Conservation (phyloP, 2,329 filamentous ascomycete genomes). For the Ramichloridium luteum region DNA sequence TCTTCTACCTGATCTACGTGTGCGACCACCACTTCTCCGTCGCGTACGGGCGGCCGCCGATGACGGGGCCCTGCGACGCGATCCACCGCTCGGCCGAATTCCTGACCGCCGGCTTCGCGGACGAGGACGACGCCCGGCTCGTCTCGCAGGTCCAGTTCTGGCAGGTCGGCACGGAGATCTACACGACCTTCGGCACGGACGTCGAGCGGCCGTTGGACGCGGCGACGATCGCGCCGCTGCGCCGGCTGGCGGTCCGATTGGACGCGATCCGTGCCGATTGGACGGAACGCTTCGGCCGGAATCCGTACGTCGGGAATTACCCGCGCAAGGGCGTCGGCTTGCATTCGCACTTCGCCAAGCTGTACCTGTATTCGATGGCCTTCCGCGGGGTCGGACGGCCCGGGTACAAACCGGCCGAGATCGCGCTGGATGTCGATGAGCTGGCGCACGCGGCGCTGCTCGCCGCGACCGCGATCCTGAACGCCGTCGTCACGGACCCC, state of each 20-base stretch:
- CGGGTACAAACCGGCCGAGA: conserved; percentile 14
- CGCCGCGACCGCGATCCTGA: conserved; percentile 18
- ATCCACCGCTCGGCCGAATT: conserved; percentile 22
- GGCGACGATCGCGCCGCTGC: conserved; percentile 23
- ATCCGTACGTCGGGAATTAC: conserved; percentile 20
- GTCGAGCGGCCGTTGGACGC: conserved; percentile 17
- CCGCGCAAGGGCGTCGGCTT: conserved; percentile 19
- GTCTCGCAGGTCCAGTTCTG: conserved; percentile 20
- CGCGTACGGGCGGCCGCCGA: conserved; percentile 26
- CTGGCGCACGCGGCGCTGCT: conserved; percentile 17
- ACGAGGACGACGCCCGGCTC: conserved; percentile 19
- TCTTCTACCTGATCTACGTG: conserved; percentile 30
- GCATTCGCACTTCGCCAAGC: conserved; percentile 20
- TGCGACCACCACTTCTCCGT: conserved; percentile 31
- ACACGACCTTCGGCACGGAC: conserved; percentile 20
- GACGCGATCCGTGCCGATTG: conserved; percentile 19
- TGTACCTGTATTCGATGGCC: conserved; percentile 19
- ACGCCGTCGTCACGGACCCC: conserved; percentile 15
- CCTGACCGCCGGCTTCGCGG: conserved; percentile 22
- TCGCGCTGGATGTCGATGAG: conserved; percentile 20
- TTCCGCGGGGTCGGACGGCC: conserved; percentile 18
- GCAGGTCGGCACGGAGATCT: conserved; percentile 17
- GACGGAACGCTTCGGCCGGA: conserved; percentile 16
- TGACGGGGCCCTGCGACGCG: conserved; percentile 25
- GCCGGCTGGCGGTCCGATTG: conserved; percentile 17